phyloP scores from a whole-genome alignment of 2,329 filamentous ascomycete genomes.

The Ophioceras dolichostomum region DNA sequence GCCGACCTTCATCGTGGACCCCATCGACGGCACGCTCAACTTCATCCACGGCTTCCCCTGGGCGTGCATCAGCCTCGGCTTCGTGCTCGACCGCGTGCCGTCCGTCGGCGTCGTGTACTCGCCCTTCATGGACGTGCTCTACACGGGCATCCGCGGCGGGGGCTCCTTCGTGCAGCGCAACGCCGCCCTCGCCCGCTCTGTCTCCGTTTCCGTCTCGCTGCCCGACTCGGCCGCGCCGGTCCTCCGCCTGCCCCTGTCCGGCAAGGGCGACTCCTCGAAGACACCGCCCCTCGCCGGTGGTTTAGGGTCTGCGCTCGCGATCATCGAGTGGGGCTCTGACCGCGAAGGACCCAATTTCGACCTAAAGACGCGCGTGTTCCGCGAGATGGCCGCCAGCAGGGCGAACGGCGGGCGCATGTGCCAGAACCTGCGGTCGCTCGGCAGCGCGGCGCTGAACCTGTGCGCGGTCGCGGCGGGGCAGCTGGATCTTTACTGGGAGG shows the following conservation, averaged over 20 bases:
- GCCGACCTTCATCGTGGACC: slow-evolving; percentile 72
- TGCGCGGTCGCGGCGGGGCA: slow-evolving; percentile 60
- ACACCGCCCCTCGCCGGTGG: slow-evolving; percentile 45
- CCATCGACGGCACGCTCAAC: slow-evolving; percentile 74
- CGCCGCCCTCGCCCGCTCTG: slow-evolving; percentile 24
- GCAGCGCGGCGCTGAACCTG: slow-evolving; percentile 64
- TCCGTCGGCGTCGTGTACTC: slow-evolving; percentile 69
- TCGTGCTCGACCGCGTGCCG: slow-evolving; percentile 50
- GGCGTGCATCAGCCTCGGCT: slow-evolving; percentile 65
- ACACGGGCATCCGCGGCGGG: slow-evolving; percentile 54
- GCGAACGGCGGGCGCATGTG: slow-evolving; percentile 63
- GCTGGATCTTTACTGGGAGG: slow-evolving; percentile 70
- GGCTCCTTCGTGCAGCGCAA: slow-evolving; percentile 48
- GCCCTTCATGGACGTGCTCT: slow-evolving; percentile 59
- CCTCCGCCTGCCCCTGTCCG: slow-evolving; percentile 6
- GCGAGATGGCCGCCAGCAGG: slow-evolving; percentile 46
- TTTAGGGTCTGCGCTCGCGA: slow-evolving; percentile 53
- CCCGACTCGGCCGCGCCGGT: slow-evolving; percentile 1
- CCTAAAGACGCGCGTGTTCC: slow-evolving; percentile 55
- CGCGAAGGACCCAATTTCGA: slow-evolving; percentile 59
- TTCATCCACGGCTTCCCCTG: slow-evolving; percentile 67
- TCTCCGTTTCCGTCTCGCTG: slow-evolving; percentile 7
- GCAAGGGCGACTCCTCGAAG: slow-evolving; percentile 21
- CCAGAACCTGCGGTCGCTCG: slow-evolving; percentile 58
- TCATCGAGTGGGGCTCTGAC: slow-evolving; percentile 61